A percentile compares a stretch with the other conserved stretches of the same genome.
These are phyloP conservation scores for Phytophthora sp. DNA, from an alignment of 352 stramenopile species.

Conservation along the genomic window DNA sequence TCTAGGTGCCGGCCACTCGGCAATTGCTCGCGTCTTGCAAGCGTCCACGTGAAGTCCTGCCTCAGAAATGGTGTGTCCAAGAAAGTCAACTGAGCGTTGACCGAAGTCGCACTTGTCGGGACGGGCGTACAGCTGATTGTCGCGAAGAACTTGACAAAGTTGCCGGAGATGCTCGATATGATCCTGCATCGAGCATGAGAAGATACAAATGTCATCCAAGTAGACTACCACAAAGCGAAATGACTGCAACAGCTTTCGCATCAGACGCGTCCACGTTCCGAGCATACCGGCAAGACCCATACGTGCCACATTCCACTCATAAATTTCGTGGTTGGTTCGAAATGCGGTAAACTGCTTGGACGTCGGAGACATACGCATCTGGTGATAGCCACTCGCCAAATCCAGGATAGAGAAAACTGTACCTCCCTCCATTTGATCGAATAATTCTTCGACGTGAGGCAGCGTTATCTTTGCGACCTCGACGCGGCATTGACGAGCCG, in stretches of 20 bases:
- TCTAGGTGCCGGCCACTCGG: not conserved
- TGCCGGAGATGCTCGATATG: constrained; percentile 22
- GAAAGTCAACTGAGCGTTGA: not conserved
- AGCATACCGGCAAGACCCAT: constrained; percentile 10
- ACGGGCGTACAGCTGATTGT: not conserved
- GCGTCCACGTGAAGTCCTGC: not conserved
- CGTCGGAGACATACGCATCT: not conserved
- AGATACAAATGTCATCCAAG: constrained; percentile 9
- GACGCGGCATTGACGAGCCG: not conserved
- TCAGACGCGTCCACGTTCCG: constrained; percentile 2
- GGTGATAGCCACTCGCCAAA: not conserved
- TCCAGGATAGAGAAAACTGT: not conserved
- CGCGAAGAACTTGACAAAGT: not conserved
- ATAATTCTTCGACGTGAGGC: not conserved
- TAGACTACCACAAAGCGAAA: constrained; percentile 11
- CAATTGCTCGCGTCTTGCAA: not conserved
- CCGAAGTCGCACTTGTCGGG: not conserved
- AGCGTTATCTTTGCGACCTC: not conserved
- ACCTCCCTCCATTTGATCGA: not conserved
- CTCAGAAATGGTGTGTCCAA: not conserved
- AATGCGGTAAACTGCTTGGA: not conserved
- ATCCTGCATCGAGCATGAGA: constrained; percentile 3
- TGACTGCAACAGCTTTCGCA: not conserved
- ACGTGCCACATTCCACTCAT: constrained; percentile 11
- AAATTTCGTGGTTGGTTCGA: constrained; percentile 17